These are phyloP conservation scores for Euphorbia pulcherrima DNA, from an alignment of 345 rosid genomes.

Conservation along the genomic window DNA sequence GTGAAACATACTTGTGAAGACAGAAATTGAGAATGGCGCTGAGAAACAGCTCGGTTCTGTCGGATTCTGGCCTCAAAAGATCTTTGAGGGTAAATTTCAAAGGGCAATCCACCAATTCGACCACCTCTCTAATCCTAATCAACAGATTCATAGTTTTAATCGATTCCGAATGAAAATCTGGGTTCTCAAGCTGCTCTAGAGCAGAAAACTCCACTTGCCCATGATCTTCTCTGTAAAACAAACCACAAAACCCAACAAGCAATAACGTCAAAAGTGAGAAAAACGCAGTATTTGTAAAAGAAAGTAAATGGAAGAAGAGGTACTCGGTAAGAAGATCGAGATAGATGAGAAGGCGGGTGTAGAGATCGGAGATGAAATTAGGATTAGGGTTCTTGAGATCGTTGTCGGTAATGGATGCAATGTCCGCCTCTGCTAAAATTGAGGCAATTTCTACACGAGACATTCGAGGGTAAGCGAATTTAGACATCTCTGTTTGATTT, in stretches of 20 bases:
- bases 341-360: constrained; percentile 58
- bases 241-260: constrained; percentile 2
- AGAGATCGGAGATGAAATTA: constrained; percentile 53
- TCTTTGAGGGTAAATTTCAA: constrained; percentile 55
- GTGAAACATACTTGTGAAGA: constrained; percentile 58
- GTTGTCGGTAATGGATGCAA: constrained; percentile 45
- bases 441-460: constrained; percentile 54
- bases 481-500: constrained; percentile 50
- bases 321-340: constrained; percentile 69
- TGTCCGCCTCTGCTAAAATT: constrained; percentile 52
- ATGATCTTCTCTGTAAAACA: constrained; percentile 55
- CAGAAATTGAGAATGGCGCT: constrained; percentile 75
- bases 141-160: constrained; percentile 43
- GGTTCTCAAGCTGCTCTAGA: constrained; percentile 81
- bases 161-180: constrained; percentile 61
- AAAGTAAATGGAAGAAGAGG: background rate
- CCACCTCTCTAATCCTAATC: constrained; percentile 41
- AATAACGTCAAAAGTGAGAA: background rate
- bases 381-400: constrained; percentile 48
- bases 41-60: constrained; percentile 63
- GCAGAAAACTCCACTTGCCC: constrained; percentile 75
- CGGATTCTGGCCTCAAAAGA: constrained; percentile 53
- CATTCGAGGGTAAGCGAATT: constrained; percentile 58
- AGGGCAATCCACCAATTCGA: constrained; percentile 50
- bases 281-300: background rate